These are phyloP conservation scores for Trichoderma atroviride DNA, from an alignment of 2,329 filamentous ascomycete genomes.

Conservation along the genomic window DNA sequence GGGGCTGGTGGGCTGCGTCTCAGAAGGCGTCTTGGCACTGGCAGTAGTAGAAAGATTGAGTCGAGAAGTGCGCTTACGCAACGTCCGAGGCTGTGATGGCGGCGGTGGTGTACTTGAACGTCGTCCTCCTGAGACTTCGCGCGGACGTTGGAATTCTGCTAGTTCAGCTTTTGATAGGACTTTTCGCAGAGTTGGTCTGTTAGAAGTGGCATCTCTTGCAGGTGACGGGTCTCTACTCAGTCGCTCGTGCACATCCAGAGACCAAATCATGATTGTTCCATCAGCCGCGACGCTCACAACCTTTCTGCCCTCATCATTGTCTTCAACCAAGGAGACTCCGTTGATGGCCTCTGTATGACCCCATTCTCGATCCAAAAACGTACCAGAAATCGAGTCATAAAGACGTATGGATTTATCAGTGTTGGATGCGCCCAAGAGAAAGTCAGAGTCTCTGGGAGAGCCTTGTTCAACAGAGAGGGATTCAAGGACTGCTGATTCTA, in stretches of 20 bases:
- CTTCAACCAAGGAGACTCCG: constrained; percentile 73
- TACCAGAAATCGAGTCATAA: constrained; percentile 78
- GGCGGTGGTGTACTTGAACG: constrained; percentile 43
- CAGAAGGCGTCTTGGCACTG: constrained; percentile 45
- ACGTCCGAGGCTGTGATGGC: constrained; percentile 52
- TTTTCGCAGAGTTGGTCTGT: constrained; percentile 75
- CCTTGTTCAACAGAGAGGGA: constrained; percentile 68
- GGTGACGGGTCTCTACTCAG: constrained; percentile 58
- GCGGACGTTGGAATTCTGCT: constrained; percentile 70
- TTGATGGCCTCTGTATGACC: constrained; percentile 94
- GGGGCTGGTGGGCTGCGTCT: constrained; percentile 46
- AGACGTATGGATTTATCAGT: constrained; percentile 94
- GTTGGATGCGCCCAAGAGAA: constrained; percentile 86
- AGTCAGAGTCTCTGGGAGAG: constrained; percentile 57
- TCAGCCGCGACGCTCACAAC: constrained; percentile 77
- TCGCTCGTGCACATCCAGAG: constrained; percentile 54
- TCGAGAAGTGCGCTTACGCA: constrained; percentile 59
- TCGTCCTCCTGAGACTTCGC: constrained; percentile 47
- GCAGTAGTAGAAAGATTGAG: constrained; percentile 46
- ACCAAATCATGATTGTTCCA: constrained; percentile 83
- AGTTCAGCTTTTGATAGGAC: constrained; percentile 87
- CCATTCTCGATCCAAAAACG: constrained; percentile 84
- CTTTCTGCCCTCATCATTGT: constrained; percentile 56
- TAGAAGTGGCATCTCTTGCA: constrained; percentile 54
- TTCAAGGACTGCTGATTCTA: constrained; percentile 81